Conservation (phyloP, 2,329 filamentous ascomycete genomes). For the Pyricularia grisea region DNA sequence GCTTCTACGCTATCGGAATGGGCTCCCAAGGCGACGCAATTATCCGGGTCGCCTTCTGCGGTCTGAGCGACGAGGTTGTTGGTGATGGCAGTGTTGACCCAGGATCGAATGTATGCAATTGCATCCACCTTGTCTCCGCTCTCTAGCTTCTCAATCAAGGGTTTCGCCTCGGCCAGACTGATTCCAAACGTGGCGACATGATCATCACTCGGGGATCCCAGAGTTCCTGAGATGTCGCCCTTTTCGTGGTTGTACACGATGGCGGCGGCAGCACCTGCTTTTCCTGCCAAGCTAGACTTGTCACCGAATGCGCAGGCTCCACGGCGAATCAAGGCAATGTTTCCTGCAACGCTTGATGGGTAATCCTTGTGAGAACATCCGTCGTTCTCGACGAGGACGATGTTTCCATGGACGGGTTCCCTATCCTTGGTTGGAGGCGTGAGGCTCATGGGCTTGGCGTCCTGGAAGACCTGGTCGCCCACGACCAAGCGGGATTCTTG, state of each 20-base stretch:
- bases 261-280: neutral
- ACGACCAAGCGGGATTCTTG: slow-evolving; percentile 49
- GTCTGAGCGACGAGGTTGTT: neutral
- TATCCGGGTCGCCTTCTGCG: neutral
- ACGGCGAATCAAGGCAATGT: neutral
- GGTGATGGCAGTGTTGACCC: neutral
- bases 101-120: slow-evolving; percentile 41
- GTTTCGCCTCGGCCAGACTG: neutral
- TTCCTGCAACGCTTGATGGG: neutral
- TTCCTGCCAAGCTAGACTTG: neutral
- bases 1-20: neutral
- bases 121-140: slow-evolving; percentile 38
- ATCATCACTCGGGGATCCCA: neutral
- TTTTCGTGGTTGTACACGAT: neutral
- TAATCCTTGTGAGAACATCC: neutral
- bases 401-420: slow-evolving; percentile 47
- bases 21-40: neutral
- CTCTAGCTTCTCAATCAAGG: slow-evolving; percentile 30
- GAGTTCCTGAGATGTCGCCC: neutral
- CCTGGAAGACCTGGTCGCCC: slow-evolving; percentile 38
- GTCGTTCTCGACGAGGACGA: slow-evolving; percentile 20
- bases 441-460: slow-evolving; percentile 50
- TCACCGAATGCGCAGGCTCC: neutral
- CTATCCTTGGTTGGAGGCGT: slow-evolving; percentile 55
- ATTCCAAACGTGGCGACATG: neutral